A percentile compares a stretch with the other conserved stretches of the same genome.
phyloP scores from a whole-genome alignment of 805 yeast genomes.

The Lachancea kluyveri region DNA sequence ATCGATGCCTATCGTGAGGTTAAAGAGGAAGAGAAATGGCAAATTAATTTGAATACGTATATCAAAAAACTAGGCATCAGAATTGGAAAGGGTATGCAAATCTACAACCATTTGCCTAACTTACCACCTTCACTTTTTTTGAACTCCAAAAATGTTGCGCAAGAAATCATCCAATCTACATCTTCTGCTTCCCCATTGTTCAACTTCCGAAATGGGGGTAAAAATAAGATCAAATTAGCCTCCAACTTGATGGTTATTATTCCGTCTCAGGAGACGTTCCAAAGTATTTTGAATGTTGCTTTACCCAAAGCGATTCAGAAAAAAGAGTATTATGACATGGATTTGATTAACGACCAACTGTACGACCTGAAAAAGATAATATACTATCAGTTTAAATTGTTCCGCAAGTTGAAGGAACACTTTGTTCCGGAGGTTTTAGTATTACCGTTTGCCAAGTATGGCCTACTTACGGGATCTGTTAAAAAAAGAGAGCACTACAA shows the following conservation, averaged over 20 bases:
- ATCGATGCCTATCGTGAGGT: slow-evolving; percentile 8
- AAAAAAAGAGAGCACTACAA: slow-evolving; percentile 18
- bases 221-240: slow-evolving; percentile 19
- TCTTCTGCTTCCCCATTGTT: slow-evolving; percentile 22
- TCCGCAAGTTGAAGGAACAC: slow-evolving; percentile 20
- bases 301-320: slow-evolving; percentile 7
- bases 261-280: slow-evolving; percentile 32
- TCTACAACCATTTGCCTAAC: slow-evolving; percentile 33
- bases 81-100: slow-evolving; percentile 10
- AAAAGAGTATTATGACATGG: slow-evolving; percentile 9
- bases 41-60: slow-evolving; percentile 18
- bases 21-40: slow-evolving; percentile 11
- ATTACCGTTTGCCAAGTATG: slow-evolving; percentile 29
- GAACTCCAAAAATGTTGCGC: slow-evolving; percentile 18
- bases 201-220: slow-evolving; percentile 10
- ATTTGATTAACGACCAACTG: slow-evolving; percentile 10
- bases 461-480: slow-evolving; percentile 26
- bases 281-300: slow-evolving; percentile 10
- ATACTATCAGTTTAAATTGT: slow-evolving; percentile 23
- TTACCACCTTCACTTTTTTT: slow-evolving; percentile 13
- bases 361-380: slow-evolving; percentile 17
- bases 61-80: slow-evolving; percentile 11
- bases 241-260: slow-evolving; percentile 49
- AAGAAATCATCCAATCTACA: slow-evolving; percentile 24
- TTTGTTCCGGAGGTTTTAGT: slow-evolving; percentile 25